Evolutionary conservation across 805 yeast genomes (phyloP), one percentile per base, ranked within the genome.

Genomic region (Lipomyces mesembrius): DNA sequence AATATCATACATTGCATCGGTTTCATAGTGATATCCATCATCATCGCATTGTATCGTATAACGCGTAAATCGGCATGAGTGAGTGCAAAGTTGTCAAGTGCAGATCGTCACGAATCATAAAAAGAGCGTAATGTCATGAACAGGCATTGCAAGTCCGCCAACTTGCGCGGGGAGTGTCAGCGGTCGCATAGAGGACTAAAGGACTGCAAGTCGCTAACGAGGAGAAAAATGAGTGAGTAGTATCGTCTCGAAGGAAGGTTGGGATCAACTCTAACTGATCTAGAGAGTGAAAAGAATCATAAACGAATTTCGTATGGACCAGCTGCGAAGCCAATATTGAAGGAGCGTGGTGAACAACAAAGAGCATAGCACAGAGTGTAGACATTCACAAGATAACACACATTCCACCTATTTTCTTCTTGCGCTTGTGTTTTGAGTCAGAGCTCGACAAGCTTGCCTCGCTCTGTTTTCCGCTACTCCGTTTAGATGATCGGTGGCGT

Each of bases 381-480:
- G 17, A 37, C 14, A 12, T n/a, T 43, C 49, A 64, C 54, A 64
- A 43, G 22, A 64, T 64, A 7, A 64, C 63, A 43, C 67, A 64
- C 35, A 60, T 29, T 5, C 67, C 67, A 35, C 61, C 60, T 22
- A 25, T 49, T 35, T 60, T 64, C 39, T 64, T 64, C 49, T 60
- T 64, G 59, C 27, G 35, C 46, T 35, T 11, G 17, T 53, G 55
- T 61, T 46, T 37, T 12, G 46, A 29, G 39, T 27, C 27, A 11
- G 55, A 14, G 17, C 7, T 34, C 17, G 62, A 37, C 52, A 20
- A 27, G 58, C 8, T 58, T 34, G 61, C 62, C 25, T 61, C 63
- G 56, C 53, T 57, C 25, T 57, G 59, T 29, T 55, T 46, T 46
- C 57, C 59, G 35, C 59, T 57, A 57, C 55, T 37, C 37, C 58